Percentiles rank a stretch among this genome's conserved stretches.
phyloP scores from a whole-genome alignment of 1,284 basidiomycete genomes.

The Apiotrichum sp. region DNA sequence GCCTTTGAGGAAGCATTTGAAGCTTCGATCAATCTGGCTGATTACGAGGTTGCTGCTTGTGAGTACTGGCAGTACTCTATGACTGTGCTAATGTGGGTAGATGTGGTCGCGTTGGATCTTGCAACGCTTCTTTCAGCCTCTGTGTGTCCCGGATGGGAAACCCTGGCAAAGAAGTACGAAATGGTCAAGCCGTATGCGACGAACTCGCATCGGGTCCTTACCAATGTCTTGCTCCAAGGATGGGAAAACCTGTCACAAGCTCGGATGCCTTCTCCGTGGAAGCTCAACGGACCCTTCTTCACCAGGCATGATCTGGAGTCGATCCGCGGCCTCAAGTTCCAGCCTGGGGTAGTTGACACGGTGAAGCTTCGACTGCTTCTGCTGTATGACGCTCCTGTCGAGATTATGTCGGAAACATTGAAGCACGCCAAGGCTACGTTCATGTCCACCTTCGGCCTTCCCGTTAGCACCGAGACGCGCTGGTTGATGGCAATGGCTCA shows the following conservation, averaged over 20 bases:
- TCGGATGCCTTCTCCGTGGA: slow-evolving; percentile 16
- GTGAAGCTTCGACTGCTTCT: slow-evolving; percentile 24
- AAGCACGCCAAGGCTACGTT: not conserved
- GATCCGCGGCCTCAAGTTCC: slow-evolving; percentile 11
- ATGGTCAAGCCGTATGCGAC: slow-evolving; percentile 20
- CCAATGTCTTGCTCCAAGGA: slow-evolving; percentile 25
- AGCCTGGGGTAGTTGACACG: slow-evolving; percentile 15
- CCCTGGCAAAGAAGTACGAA: slow-evolving; percentile 16
- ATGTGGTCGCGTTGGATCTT: slow-evolving; percentile 22
- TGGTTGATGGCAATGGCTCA: slow-evolving; percentile 19
- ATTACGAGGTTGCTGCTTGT: slow-evolving; percentile 29
- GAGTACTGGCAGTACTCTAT: not conserved
- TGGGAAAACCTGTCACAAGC: slow-evolving; percentile 13
- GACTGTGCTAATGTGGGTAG: not conserved
- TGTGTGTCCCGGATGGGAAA: slow-evolving; percentile 6
- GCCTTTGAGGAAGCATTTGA: slow-evolving; percentile 18
- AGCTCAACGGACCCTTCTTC: slow-evolving; percentile 21
- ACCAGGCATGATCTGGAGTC: slow-evolving; percentile 9
- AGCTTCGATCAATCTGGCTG: slow-evolving; percentile 16
- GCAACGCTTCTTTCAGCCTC: slow-evolving; percentile 13
- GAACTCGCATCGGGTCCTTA: slow-evolving; percentile 8
- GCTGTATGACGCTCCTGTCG: slow-evolving; percentile 26
- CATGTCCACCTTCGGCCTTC: slow-evolving; percentile 8
- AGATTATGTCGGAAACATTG: slow-evolving; percentile 7
- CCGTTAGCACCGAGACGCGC: slow-evolving; percentile 19